Conservation (phyloP, 2,329 filamentous ascomycete species). For the Fusarium odoratissimum region DNA sequence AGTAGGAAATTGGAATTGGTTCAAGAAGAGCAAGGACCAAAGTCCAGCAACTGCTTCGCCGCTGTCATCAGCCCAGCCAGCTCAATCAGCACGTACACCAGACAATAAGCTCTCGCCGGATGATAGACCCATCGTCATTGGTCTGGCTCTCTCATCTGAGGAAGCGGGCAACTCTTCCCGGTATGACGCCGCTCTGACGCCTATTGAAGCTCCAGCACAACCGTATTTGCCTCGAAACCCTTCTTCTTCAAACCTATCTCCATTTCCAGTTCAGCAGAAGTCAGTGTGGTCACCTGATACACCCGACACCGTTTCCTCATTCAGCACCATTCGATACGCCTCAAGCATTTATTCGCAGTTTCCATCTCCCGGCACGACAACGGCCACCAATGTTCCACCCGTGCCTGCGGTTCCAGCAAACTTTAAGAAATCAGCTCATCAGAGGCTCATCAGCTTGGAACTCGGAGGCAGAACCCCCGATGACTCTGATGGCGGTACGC, state of each 20-base stretch:
- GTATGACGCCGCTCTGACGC: conserved; percentile 54
- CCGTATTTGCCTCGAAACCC: conserved; percentile 11
- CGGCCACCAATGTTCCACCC: conserved; percentile 62
- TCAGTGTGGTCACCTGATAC: conserved; percentile 73
- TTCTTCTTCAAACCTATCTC: conserved; percentile 28
- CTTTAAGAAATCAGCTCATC: conserved; percentile 51
- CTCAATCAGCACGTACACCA: conserved; percentile 41
- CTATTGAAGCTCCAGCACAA: conserved; percentile 26
- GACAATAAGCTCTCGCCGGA: conserved; percentile 70
- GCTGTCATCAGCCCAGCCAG: conserved; percentile 39
- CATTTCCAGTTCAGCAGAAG: conserved; percentile 49
- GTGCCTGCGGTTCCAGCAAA: conserved; percentile 67
- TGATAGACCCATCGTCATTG: conserved; percentile 79
- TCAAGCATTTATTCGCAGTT: conserved; percentile 73
- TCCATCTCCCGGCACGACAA: conserved; percentile 51
- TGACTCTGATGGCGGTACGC: conserved; percentile 66
- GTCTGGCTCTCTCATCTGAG: conserved; percentile 71
- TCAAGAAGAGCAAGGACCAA: conserved; percentile 56
- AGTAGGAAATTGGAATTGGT: conserved; percentile 68
- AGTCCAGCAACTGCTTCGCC: conserved; percentile 45
- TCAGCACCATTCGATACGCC: conserved; percentile 56
- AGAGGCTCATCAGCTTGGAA: conserved; percentile 53
- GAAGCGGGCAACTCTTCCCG: conserved; percentile 54
- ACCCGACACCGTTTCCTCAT: conserved; percentile 60
- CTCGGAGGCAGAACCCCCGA: conserved; percentile 47